Evolutionary conservation across 2,329 filamentous ascomycete species (phyloP), one percentile per base, ranked within the genome.

Genomic region (Fusarium sp.): DNA sequence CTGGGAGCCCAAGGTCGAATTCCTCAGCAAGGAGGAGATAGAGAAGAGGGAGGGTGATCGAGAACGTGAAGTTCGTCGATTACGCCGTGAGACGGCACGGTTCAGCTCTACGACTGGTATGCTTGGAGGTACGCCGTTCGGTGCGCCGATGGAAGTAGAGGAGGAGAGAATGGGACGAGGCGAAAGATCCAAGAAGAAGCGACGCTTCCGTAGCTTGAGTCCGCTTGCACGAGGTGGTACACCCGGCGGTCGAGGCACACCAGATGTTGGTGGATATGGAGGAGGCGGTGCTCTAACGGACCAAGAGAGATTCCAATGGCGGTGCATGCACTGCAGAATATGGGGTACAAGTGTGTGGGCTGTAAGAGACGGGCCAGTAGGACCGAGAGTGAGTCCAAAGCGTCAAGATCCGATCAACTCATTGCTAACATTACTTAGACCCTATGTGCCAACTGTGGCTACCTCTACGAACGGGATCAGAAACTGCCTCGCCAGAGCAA

Each of bases 31-130:
- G 73, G 96, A 99, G 73, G 96, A 99, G 76, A 98, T 99, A 54
- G 96, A 99, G 80, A 97, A 97, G 82, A 88, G 96, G 27, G 96
- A 99, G 79, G 93, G 93, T 51, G 96, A 99, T 76, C 88, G 96
- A 41, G 96, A 99, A 79, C 86, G 96, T 56, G 93, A 98, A 79
- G 91, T 97, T 39, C 87, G 96, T 60, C 87, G 96, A 61, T 81
- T 97, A 66, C 87, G 96, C 56, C 87, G 96, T 76, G 96, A 99
- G 78, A 98, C 95, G 11, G 95, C 95, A 2, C 87, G 94, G 25
- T 97, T 98, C 78, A 96, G 92, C 59, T 95, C 92, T 44, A 96
- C 91, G 22, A 87, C 92, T 1, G 92, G 92, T 59, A 93, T 96
- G 84, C 83, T 90, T 6, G 91, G 92, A 30, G 90, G 92, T n/a